Evolutionary conservation across 2,329 filamentous ascomycete genomes (phyloP), one percentile per base, ranked within the genome.

Genomic region (Bipolaris zeicola): DNA sequence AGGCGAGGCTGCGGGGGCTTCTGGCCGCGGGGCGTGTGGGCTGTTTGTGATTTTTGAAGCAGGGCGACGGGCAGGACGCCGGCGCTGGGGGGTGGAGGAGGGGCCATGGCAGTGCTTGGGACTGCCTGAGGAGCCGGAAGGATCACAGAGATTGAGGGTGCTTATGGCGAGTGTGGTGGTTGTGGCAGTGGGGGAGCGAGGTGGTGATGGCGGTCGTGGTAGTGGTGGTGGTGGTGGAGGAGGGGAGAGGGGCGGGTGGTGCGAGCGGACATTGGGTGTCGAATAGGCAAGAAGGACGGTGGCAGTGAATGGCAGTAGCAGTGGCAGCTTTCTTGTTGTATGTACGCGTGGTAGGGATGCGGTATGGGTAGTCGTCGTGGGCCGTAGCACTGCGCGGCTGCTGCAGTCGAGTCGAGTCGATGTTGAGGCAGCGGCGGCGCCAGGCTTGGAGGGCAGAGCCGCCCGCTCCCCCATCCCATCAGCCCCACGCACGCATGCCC

Each of bases 1-100:
- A 96, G 84, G 57, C 91, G 89, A 54, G 87, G 83, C 16, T 81
- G 76, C 64, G 84, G 82, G 31, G 71, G 65, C 46, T 74, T 76
- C 55, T 73, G 71, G 14, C 71, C 72, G 48, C 72, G 73, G 54
- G 73, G 62, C 2, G 69, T 51, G 16, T 72, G 68, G 10, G 64
- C 51, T 44, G 52, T 70, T 75, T 61, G 28, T 13, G 28, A 31
- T 31, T 76, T 76, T 58, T 77, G 74, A 43, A 76, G 64, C 33
- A 74, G 69, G 5, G 68, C 61, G 50, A 72, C 72, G 48, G 75
- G 75, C 55, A 78, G 65, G 55, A 78, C 69, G 63, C 76, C 69
- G 63, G 75, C 76, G 62, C 77, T 78, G 60, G 69, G 65, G 50
- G 65, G 72, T 4, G 66, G 59, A 43, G 63, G 70, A 14, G 72